Evolutionary conservation across 208 protist species (phyloP).

Genomic region (Wallacemonas rigidus): DNA sequence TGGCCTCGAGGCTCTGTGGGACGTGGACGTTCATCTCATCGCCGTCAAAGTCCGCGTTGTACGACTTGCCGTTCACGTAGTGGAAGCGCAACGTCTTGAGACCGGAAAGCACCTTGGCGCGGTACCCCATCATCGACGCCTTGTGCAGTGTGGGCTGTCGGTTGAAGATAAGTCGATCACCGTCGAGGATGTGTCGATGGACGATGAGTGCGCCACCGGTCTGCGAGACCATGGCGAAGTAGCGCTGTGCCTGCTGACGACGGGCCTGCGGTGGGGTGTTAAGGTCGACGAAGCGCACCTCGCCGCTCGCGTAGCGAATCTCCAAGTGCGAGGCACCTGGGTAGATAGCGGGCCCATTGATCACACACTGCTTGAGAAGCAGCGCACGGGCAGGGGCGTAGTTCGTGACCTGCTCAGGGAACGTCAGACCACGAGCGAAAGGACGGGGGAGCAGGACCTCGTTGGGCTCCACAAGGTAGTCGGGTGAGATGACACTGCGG

Average conservation of each 20-base stretch:
- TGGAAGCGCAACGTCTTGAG: conserved; percentile 99
- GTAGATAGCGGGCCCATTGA: conserved; percentile 97
- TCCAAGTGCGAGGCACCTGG: conserved; percentile 98
- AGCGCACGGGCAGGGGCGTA: conserved; percentile 69
- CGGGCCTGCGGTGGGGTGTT: conserved; percentile 68
- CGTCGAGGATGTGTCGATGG: conserved; percentile 96
- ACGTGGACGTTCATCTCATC: conserved; percentile 99
- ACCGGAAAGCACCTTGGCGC: conserved; percentile 91
- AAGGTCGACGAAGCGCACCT: conserved; percentile 82
- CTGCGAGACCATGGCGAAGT: conserved; percentile 74
- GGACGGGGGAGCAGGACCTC: conserved; percentile 94
- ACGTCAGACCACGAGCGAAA: conserved; percentile 96
- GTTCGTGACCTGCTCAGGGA: conserved; percentile 93
- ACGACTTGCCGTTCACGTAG: conserved; percentile 99
- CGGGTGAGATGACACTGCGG: conserved; percentile 99
- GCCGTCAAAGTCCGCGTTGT: conserved; percentile 99
- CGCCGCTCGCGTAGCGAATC: conserved; percentile 64
- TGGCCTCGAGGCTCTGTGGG: conserved; percentile 95
- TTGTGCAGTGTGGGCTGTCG: conserved; percentile 99
- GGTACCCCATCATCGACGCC: conserved; percentile 98
- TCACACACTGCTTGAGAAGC: conserved; percentile 94
- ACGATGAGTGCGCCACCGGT: conserved; percentile 86
- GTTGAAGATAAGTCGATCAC: conserved; percentile 99
- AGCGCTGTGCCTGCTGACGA: conserved; percentile 76
- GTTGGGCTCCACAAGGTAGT: conserved; percentile 97